Base-by-base conservation (phyloP, 2,329 filamentous ascomycete species). In the Niveomyces coronatus region DNA sequence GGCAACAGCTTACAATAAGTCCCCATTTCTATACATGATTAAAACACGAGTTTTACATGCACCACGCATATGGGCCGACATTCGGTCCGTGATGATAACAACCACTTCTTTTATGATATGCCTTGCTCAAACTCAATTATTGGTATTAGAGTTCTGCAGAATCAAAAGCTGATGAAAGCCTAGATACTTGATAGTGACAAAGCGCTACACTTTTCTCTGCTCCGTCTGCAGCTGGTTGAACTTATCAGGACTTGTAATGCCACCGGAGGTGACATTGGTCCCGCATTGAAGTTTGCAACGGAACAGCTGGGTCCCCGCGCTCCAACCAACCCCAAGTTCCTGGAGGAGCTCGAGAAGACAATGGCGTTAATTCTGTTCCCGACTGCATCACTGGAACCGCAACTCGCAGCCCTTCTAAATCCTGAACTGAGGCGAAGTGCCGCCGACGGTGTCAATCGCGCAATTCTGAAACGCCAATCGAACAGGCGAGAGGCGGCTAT, bases 291-390 rank as follows among this genome's bases (percentile, higher is more conserved):
- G 42, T 98, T 98, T 61, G 91, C 91, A 1, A 87, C 83, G 1
- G 76, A 80, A 24, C 82, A 95, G 50, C 74, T 98, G 11, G 87
- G 86, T 9, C 88, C 91, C 4, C 79, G 86, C 39, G 91, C 89
- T 7, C 80, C 88, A 1, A 85, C 78, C 5, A 86, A 87, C 47
- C 72, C 76, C 4, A 76, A 82, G 31, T 96, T 94, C 47, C 69
- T 95, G 10, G 76, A 82, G 46, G 87, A 94, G 44, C 69, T 98
- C 9, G 91, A 98, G 60, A 76, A 81, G 54, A 95, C 91, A 0
- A 94, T 98, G 80, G 82, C 86, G 1, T 71, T 98, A 28, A 68
- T 98, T 27, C 82, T 98, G 30, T 94, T 95, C 49, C 79, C 85
- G 1, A 72, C 76, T n/a, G 83, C 91, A 37, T 81, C 76, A 37